Evolutionary conservation across 441 rosid genomes (phyloP).

Genomic region (Corymbia citriodora): DNA sequence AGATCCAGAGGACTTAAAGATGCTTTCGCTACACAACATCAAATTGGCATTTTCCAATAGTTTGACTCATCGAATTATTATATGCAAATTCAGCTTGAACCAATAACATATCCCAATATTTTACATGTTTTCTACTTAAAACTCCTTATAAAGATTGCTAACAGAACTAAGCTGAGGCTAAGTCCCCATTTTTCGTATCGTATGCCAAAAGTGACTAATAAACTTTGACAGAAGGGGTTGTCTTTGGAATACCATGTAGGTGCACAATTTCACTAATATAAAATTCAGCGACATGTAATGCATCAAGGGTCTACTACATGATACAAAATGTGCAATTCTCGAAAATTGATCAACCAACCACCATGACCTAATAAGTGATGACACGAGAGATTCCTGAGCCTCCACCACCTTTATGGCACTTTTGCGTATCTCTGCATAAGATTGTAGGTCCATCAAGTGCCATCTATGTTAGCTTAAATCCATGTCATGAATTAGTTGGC

Average conservation of each 20-base stretch:
- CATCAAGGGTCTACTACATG: neutral
- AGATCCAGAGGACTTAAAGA: neutral
- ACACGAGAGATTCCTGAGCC: neutral
- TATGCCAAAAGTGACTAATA: neutral
- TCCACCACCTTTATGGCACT: neutral
- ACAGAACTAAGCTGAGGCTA: neutral
- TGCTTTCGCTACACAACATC: neutral
- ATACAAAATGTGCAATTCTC: neutral
- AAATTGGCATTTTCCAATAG: neutral
- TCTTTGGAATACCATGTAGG: neutral
- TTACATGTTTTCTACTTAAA: neutral
- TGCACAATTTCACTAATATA: neutral
- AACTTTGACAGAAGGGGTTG: neutral
- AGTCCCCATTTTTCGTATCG: neutral
- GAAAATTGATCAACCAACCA: neutral
- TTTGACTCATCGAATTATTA: neutral
- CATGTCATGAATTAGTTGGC: neutral
- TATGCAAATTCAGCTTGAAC: neutral
- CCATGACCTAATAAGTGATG: neutral
- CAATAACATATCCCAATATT: neutral
- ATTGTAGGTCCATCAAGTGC: neutral
- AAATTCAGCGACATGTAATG: neutral
- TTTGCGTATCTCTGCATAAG: neutral
- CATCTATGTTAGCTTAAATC: neutral
- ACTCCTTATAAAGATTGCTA: neutral